Percentiles rank a stretch among this genome's conserved stretches.
Evolutionary conservation across 805 yeast species (phyloP).

Genomic region (Phaffomyces antillensis): DNA sequence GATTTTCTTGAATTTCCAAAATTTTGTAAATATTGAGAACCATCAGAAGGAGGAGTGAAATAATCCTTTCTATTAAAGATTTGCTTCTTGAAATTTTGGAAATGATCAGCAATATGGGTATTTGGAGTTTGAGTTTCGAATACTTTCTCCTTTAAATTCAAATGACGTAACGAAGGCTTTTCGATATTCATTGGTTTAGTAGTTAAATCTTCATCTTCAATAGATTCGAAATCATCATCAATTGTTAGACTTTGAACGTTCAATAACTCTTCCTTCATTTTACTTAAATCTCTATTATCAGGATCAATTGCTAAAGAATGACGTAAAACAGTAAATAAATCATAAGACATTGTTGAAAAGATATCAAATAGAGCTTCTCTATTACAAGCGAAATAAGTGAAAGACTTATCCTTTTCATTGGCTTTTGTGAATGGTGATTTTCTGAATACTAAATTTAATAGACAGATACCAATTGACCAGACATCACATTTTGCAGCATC

Average conservation of each 20-base stretch:
- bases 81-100: conserved; percentile 29
- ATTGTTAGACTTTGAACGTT: conserved; percentile 66
- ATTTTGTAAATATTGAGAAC: conserved; percentile 65
- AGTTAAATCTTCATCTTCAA: conserved; percentile 32
- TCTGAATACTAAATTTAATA: conserved; percentile 79
- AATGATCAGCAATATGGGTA: conserved; percentile 33
- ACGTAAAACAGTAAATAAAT: conserved; percentile 78
- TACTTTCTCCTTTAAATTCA: conserved; percentile 25
- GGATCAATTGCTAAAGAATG: conserved; percentile 81
- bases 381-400: conserved; percentile 77
- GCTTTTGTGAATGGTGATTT: conserved; percentile 84
- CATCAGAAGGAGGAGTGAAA: conserved; percentile 72
- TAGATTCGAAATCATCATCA: conserved; percentile 53
- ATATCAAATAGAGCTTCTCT: conserved; percentile 89
- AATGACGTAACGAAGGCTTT: background rate
- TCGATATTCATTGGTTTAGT: conserved; percentile 19
- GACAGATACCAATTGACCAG: conserved; percentile 84
- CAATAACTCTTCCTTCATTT: conserved; percentile 53
- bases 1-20: conserved; percentile 31
- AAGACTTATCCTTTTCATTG: conserved; percentile 70
- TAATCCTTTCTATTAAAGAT: conserved; percentile 59
- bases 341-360: conserved; percentile 82
- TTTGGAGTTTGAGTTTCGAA: conserved; percentile 59
- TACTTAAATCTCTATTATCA: conserved; percentile 60
- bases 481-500: conserved; percentile 78